Evolutionary conservation across 345 rosid genomes (phyloP).

Genomic region (Schrenkiella parvula): DNA sequence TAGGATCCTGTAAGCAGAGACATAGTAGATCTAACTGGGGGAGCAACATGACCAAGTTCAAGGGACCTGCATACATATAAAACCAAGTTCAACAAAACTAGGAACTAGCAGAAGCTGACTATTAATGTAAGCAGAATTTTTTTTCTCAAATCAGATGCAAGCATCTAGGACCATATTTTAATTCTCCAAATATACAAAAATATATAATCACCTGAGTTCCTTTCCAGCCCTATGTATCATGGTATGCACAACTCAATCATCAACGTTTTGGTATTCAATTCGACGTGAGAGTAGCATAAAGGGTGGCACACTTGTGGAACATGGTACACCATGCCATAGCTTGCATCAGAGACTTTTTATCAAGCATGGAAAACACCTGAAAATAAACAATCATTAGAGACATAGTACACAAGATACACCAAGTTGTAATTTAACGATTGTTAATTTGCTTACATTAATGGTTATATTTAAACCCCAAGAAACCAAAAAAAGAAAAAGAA

Average conservation of each 20-base stretch:
- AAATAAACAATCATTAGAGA: neutral
- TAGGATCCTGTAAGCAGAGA: conserved; percentile 49
- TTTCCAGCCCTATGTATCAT: conserved; percentile 73
- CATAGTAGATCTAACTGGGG: conserved; percentile 33
- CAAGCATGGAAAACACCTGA: conserved; percentile 77
- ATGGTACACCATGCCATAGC: conserved; percentile 70
- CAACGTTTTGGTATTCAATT: conserved; percentile 51
- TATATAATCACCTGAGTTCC: conserved; percentile 57
- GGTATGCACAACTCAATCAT: conserved; percentile 57
- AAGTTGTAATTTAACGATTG: neutral
- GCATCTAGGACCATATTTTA: no score
- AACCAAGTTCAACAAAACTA: neutral
- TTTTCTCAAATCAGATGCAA: neutral
- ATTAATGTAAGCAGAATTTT: neutral
- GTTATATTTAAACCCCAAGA: neutral
- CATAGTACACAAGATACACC: no score
- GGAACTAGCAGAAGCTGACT: neutral
- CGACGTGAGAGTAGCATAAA: conserved; percentile 55
- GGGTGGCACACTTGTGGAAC: conserved; percentile 72
- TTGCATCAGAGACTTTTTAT: conserved; percentile 64
- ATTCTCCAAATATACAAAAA: no score
- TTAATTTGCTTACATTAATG: neutral
- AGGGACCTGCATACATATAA: conserved; percentile 44
- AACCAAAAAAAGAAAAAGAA: neutral
- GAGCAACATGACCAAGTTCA: conserved; percentile 61